Conservation (phyloP, 1,284 basidiomycete species). For the Ustilago loliicola region DNA sequence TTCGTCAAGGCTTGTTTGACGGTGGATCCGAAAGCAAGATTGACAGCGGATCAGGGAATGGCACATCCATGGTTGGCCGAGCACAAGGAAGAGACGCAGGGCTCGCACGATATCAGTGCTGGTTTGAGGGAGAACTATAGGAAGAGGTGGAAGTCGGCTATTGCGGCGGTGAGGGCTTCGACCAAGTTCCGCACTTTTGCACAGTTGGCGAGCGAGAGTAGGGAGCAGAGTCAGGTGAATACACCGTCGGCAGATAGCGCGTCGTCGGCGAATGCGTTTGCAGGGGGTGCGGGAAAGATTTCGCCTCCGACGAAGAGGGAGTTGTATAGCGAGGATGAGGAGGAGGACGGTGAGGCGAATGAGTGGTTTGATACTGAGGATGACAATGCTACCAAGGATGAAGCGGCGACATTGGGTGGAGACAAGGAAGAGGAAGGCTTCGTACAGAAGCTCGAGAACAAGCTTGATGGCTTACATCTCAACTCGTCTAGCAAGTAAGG, state of each 20-base stretch:
- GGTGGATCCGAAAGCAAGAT: conserved; percentile 80
- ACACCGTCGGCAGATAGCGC: conserved; percentile 8
- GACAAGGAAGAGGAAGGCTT: conserved; percentile 25
- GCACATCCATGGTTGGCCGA: conserved; percentile 73
- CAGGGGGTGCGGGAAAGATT: conserved; percentile 30
- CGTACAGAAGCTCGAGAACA: conserved; percentile 36
- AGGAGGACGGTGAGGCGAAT: conserved; percentile 24
- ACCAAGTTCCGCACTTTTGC: conserved; percentile 66
- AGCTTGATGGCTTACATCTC: conserved; percentile 30
- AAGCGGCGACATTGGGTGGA: neutral
- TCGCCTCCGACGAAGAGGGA: conserved; percentile 52
- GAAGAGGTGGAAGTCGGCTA: conserved; percentile 67
- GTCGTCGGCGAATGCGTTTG: conserved; percentile 7
- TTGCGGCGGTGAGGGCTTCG: conserved; percentile 67
- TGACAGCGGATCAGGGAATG: conserved; percentile 82
- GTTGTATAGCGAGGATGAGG: conserved; percentile 53
- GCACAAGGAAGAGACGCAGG: conserved; percentile 40
- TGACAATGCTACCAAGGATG: conserved; percentile 13
- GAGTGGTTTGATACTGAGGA: conserved; percentile 48
- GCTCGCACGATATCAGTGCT: conserved; percentile 61
- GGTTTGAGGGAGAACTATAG: conserved; percentile 70
- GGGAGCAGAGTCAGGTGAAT: conserved; percentile 14
- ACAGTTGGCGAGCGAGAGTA: conserved; percentile 42
- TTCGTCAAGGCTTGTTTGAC: conserved; percentile 84
- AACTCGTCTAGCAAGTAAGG: conserved; percentile 20